A percentile compares a stretch with the other conserved stretches of the same genome.
Conservation (phyloP, 139 green algal species). For the Limnomonas spitsbergensis region DNA sequence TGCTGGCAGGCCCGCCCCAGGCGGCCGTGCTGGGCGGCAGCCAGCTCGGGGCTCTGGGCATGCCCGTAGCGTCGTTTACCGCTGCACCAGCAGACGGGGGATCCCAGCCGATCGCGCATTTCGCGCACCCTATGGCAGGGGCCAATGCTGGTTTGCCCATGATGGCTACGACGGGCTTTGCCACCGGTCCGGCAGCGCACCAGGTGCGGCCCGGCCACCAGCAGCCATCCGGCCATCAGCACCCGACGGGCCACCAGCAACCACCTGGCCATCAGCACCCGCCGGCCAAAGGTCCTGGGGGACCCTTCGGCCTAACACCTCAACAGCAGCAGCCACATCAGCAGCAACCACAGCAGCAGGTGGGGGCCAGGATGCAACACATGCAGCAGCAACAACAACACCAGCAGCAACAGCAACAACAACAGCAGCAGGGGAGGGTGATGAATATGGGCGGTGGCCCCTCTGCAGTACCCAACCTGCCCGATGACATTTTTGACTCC, state of each 20-base stretch:
- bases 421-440: not conserved
- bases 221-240: not conserved
- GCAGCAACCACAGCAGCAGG: no score
- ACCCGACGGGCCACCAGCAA: not conserved
- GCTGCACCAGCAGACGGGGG: not conserved
- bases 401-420: no score
- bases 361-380: not conserved
- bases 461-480: slow-evolving; percentile 19
- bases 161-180: not conserved
- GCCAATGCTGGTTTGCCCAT: not conserved
- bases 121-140: not conserved
- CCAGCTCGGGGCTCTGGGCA: not conserved
- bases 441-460: not conserved
- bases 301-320: no score
- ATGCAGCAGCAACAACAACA: no score
- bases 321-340: not conserved
- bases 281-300: not conserved
- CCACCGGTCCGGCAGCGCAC: not conserved
- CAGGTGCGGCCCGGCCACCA: not conserved
- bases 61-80: not conserved
- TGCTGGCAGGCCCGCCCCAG: not conserved
- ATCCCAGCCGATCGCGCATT: not conserved
- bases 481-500: slow-evolving; percentile 37
- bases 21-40: not conserved
- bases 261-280: not conserved